Evolutionary conservation across 306 rosid genomes (phyloP).

Genomic region (Rosa lucieae): DNA sequence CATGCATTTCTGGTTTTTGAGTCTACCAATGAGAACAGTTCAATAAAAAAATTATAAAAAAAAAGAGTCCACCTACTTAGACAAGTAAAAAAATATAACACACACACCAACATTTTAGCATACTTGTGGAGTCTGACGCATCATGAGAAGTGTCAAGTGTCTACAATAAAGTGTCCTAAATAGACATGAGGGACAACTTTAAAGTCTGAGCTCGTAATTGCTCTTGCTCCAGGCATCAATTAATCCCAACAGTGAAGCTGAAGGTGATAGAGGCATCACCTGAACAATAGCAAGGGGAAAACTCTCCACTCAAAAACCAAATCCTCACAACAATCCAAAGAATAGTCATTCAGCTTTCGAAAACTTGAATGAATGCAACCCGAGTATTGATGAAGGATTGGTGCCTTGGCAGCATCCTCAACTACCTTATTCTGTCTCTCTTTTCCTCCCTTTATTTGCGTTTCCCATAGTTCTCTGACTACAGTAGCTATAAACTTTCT

Average conservation of each 20-base stretch:
- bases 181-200: too few relatives aligned
- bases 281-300: neutral
- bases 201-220: too few relatives aligned
- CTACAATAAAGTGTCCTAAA: too few relatives aligned
- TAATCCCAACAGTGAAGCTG: neutral
- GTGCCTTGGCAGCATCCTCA: neutral
- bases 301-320: neutral
- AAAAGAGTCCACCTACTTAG: neutral
- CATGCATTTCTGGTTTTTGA: neutral
- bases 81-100: too few relatives aligned
- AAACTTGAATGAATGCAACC: too few relatives aligned
- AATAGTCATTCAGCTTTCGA: neutral
- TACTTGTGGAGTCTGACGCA: too few relatives aligned
- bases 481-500: too few relatives aligned
- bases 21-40: neutral
- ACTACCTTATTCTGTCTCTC: too few relatives aligned
- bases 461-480: too few relatives aligned
- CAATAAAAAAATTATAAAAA: neutral
- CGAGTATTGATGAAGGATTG: neutral
- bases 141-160: too few relatives aligned
- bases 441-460: too few relatives aligned
- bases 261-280: neutral
- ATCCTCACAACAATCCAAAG: neutral
- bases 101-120: too few relatives aligned
- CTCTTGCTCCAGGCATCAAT: neutral